Percentiles rank a stretch among this genome's conserved stretches.
Conservation (phyloP, 306 rosid species). For the Calophaca sinica region DNA sequence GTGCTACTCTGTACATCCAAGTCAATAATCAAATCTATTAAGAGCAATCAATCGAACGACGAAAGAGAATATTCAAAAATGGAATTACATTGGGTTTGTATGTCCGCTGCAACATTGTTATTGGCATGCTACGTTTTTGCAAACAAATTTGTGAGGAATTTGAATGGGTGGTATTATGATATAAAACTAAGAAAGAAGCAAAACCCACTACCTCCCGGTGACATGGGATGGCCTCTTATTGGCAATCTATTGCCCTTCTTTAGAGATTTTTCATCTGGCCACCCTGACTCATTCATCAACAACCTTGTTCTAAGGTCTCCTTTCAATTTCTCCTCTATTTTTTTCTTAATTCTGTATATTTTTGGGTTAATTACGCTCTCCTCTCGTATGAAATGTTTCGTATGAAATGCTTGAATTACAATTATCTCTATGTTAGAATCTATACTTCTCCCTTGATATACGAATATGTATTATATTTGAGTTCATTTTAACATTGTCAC, state of each 20-base stretch:
- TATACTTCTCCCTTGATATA: too few species aligned
- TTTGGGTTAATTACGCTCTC: too few species aligned
- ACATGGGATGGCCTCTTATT: conserved; percentile 46
- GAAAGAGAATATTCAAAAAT: neutral
- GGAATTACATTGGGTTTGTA: neutral
- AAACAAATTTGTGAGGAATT: neutral
- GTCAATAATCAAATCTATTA: too few species aligned
- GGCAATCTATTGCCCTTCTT: neutral
- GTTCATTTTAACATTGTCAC: too few species aligned
- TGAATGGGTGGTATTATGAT: conserved; percentile 37
- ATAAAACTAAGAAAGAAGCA: neutral
- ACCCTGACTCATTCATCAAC: conserved; percentile 5
- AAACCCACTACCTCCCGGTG: conserved; percentile 12
- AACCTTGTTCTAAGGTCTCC: conserved; percentile 4
- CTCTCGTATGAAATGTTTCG: too few species aligned
- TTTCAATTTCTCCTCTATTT: neutral
- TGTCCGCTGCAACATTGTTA: neutral
- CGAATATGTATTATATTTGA: too few species aligned
- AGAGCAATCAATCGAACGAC: neutral
- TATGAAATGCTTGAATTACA: too few species aligned
- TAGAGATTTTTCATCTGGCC: neutral
- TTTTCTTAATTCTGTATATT: too few species aligned
- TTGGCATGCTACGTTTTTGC: neutral
- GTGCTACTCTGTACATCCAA: too few species aligned
- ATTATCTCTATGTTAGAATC: too few species aligned